Evolutionary conservation across 768 basidiomycete genomes (phyloP).

Genomic region (Amanita fuliginea): DNA sequence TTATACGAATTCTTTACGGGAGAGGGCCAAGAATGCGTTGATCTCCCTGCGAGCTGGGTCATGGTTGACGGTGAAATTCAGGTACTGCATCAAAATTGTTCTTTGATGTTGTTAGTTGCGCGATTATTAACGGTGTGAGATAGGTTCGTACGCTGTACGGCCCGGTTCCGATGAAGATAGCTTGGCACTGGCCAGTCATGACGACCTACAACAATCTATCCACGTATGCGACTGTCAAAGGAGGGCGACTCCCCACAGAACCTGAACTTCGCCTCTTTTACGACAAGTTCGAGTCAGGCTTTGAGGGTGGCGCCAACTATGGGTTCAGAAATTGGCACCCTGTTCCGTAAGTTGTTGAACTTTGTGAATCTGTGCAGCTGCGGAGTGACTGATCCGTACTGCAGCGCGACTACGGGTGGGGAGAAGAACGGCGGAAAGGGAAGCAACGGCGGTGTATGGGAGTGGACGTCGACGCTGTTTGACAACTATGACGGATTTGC

Average conservation of each 20-base stretch:
- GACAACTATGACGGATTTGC: slow-evolving; percentile 66
- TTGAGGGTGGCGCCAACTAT: slow-evolving; percentile 68
- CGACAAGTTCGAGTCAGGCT: slow-evolving; percentile 62
- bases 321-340: slow-evolving; percentile 95
- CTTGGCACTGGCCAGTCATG: slow-evolving; percentile 78
- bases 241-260: slow-evolving; percentile 91
- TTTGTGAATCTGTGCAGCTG: too few relatives aligned
- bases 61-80: slow-evolving; percentile 34
- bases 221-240: slow-evolving; percentile 72
- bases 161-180: slow-evolving; percentile 65
- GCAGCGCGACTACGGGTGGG: slow-evolving; percentile 59
- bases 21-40: slow-evolving; percentile 30
- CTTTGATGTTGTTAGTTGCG: neutral
- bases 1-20: slow-evolving; percentile 57
- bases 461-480: slow-evolving; percentile 86
- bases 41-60: slow-evolving; percentile 70
- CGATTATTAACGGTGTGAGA: neutral
- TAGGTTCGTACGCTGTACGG: slow-evolving; percentile 85
- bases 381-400: neutral
- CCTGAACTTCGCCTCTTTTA: slow-evolving; percentile 75
- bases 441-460: slow-evolving; percentile 95
- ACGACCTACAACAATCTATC: slow-evolving; percentile 71
- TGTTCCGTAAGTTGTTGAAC: slow-evolving; percentile 58
- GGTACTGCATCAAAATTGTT: slow-evolving; percentile 21
- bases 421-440: slow-evolving; percentile 42